Base-by-base conservation (phyloP, 2,329 filamentous ascomycete genomes). In the Pochonia chlamydosporia region DNA sequence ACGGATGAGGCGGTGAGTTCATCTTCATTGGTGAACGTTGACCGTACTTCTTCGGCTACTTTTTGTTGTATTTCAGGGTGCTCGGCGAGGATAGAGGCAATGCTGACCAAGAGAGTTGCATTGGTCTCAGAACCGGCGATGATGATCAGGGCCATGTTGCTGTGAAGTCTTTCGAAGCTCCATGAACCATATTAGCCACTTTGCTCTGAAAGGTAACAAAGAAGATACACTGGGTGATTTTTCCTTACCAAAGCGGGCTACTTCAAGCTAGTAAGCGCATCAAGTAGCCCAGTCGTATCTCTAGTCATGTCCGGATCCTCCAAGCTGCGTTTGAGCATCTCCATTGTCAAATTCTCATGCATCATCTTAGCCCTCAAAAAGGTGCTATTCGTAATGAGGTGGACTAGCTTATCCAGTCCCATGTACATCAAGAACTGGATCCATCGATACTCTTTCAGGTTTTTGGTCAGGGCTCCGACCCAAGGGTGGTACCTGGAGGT, bases 1-100 rank as follows among this genome's bases (percentile, higher is more conserved):
- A 54, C 54, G n/a, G 46, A 46, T 2, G 33, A 2, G 14, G 55
- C 4, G 9, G 31, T 48, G 9, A 53, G 49, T 13, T 54, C 49
- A 5, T 44, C 35, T 23, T 48, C 47, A 6, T 11, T 9, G 8
- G n/a, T 13, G 36, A 54, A 54, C 10, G 44, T 9, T 7, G 25
- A 23, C 2, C 49, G 41, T 4, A 54, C 43, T 54, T 75, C 72
- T 1, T 59, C 23, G 4, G 56, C 58, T 13, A 73, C 44, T 43
- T 56, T 67, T 6, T 57, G 21, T 10, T 65, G 48, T 3, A 47
- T 49, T 0, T 54, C 35, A 0, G 63, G 65, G 46, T 68, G 63
- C 9, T 40, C 53, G 4, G 59, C 42, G 2, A 67, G 56, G 18
- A 57, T 40, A 46, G 53, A 61, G 1, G 55, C 56, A 3, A 50